Evolutionary conservation across 2,329 filamentous ascomycete species (phyloP).

Genomic region (Exophiala alcalophila): DNA sequence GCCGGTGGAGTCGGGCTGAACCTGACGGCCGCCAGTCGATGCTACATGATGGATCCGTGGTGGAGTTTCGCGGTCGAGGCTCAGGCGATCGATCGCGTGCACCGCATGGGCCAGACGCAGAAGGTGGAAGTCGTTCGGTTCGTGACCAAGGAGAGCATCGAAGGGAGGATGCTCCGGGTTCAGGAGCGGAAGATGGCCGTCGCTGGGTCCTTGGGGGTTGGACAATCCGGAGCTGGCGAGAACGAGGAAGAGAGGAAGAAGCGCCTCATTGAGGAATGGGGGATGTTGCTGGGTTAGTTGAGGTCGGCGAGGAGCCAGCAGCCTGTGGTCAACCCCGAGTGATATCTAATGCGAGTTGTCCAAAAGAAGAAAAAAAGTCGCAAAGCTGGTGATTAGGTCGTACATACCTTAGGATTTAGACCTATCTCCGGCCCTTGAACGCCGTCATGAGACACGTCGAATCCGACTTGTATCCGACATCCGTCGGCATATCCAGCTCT

Average conservation of each 20-base stretch:
- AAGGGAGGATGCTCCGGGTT: constrained; percentile 88
- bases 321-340: too few species aligned
- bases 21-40: constrained; percentile 79
- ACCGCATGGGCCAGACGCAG: constrained; percentile 88
- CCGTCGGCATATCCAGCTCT: too few species aligned
- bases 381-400: too few species aligned
- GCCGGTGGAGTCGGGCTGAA: constrained; percentile 95
- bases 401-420: too few species aligned
- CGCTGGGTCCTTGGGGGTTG: constrained; percentile 91
- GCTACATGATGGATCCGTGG: constrained; percentile 99
- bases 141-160: constrained; percentile 84
- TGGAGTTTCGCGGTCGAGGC: constrained; percentile 97
- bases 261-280: constrained; percentile 89
- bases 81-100: constrained; percentile 95
- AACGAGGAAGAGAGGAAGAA: constrained; percentile 87
- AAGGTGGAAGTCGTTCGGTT: constrained; percentile 86
- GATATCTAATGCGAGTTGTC: too few species aligned
- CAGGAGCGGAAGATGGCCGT: constrained; percentile 88
- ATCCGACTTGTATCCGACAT: too few species aligned
- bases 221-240: constrained; percentile 80
- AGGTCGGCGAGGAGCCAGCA: too few species aligned
- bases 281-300: constrained; percentile 74
- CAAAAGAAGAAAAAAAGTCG: too few species aligned
- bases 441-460: too few species aligned
- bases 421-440: too few species aligned